Evolutionary conservation across 257 asterid genomes (phyloP).

Genomic region (Gynochthodes officinalis): DNA sequence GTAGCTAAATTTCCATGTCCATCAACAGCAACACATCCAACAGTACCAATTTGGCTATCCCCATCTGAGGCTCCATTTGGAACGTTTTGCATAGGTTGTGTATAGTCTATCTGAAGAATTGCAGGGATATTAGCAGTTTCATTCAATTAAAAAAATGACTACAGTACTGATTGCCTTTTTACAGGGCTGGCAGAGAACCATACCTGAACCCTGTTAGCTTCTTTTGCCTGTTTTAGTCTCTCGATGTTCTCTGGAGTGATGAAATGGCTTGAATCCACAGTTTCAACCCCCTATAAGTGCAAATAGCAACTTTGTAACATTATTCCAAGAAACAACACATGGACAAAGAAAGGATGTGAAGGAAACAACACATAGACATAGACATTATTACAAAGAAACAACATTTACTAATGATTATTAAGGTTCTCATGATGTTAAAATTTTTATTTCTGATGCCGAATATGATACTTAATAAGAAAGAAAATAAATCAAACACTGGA

Average conservation of each 20-base stretch:
- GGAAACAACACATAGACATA: too few species aligned
- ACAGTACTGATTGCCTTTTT: background rate
- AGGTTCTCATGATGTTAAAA: background rate
- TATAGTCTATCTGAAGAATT: slow-evolving; percentile 58
- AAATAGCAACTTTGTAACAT: background rate
- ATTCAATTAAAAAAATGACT: background rate
- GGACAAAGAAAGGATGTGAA: background rate
- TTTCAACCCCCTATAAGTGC: slow-evolving; percentile 61
- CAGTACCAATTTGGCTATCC: slow-evolving; percentile 79
- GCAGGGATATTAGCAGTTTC: slow-evolving; percentile 4
- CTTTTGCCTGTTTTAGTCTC: slow-evolving; percentile 86
- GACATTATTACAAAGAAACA: too few species aligned
- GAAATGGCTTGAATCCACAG: slow-evolving; percentile 59
- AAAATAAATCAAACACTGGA: background rate
- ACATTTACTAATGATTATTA: too few species aligned
- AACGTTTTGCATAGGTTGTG: slow-evolving; percentile 44
- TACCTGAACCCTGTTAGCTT: slow-evolving; percentile 93
- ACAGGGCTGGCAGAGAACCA: slow-evolving; percentile 9
- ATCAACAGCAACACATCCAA: slow-evolving; percentile 93
- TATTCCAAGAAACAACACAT: slow-evolving; percentile 6
- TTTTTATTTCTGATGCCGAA: background rate
- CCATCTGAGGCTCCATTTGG: slow-evolving; percentile 38
- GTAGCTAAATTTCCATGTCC: slow-evolving; percentile 69
- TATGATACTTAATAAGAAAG: background rate
- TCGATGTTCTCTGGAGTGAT: slow-evolving; percentile 72